Evolutionary conservation across 2,329 filamentous ascomycete genomes (phyloP).

Genomic region (Botrytis aclada): DNA sequence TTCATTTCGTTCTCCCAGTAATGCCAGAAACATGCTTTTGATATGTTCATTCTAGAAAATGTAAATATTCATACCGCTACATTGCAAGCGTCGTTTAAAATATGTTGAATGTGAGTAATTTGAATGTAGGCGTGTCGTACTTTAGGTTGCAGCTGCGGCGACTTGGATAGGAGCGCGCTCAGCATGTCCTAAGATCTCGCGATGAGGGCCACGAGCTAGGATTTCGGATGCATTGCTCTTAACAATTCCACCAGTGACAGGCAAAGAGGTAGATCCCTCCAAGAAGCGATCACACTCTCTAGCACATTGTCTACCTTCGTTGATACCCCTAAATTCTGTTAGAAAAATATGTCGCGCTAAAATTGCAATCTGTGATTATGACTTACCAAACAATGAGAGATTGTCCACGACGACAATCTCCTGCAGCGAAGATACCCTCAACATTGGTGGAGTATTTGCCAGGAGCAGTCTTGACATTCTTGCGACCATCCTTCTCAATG

Average conservation of each 20-base stretch:
- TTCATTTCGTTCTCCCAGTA: conserved; percentile 9
- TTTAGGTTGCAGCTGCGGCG: conserved; percentile 30
- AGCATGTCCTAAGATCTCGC: conserved; percentile 26
- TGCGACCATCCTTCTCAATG: conserved; percentile 86
- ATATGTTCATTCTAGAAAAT: conserved; percentile 6
- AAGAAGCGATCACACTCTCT: conserved; percentile 90
- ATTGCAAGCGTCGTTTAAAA: conserved; percentile 5
- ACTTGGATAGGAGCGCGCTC: conserved; percentile 30
- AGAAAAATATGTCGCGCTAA: conserved; percentile 32
- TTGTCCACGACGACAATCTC: conserved; percentile 92
- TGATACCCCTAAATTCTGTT: conserved; percentile 71
- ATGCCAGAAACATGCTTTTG: conserved; percentile 15
- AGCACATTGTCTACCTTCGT: conserved; percentile 89
- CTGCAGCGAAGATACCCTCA: conserved; percentile 85
- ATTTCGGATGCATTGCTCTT: conserved; percentile 77
- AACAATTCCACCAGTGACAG: conserved; percentile 89
- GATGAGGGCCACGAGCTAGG: conserved; percentile 39
- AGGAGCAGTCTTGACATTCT: conserved; percentile 91
- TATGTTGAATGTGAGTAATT: conserved; percentile 8
- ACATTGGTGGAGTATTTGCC: conserved; percentile 88
- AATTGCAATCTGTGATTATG: neutral
- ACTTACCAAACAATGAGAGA: conserved; percentile 92
- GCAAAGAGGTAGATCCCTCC: conserved; percentile 73
- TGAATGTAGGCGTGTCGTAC: neutral
- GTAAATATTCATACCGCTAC: neutral